Percentiles rank a stretch among this genome's conserved stretches.
These are phyloP conservation scores for Podospora fimiseda DNA, from an alignment of 495 filamentous ascomycete genomes.

Conservation along the genomic window DNA sequence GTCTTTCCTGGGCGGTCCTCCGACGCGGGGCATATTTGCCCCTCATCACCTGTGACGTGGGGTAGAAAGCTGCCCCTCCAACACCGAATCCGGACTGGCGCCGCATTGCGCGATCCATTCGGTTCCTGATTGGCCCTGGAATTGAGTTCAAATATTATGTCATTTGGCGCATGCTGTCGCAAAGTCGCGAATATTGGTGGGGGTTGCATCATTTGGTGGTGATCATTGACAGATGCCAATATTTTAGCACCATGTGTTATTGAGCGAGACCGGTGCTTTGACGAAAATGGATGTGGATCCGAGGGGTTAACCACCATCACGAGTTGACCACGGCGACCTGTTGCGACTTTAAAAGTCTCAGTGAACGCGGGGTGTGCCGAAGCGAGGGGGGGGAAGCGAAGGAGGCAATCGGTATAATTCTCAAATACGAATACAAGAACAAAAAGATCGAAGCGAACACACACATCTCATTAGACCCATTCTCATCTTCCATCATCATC, in stretches of 20 bases:
- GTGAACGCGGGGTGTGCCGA: too few species aligned
- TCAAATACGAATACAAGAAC: too few species aligned
- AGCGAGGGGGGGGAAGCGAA: too few species aligned
- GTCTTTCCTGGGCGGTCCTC: neutral
- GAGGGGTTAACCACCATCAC: too few species aligned
- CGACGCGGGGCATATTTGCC: constrained; percentile 23
- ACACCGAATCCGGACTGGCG: constrained; percentile 24
- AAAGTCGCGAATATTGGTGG: constrained; percentile 15
- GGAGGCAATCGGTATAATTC: too few species aligned
- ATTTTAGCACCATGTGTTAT: neutral
- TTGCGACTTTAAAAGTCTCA: too few species aligned
- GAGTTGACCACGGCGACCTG: too few species aligned
- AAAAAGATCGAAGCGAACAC: too few species aligned
- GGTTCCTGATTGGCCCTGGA: constrained; percentile 20
- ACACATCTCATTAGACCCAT: too few species aligned
- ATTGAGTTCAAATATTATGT: constrained; percentile 22
- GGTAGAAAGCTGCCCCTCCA: constrained; percentile 26
- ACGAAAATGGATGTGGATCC: neutral
- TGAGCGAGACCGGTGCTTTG: neutral
- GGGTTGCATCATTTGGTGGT: constrained; percentile 5
- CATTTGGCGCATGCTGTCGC: constrained; percentile 26
- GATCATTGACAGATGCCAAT: constrained; percentile 1
- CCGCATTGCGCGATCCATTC: constrained; percentile 30
- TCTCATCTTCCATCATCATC: too few species aligned
- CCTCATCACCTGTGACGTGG: constrained; percentile 28